Base-by-base conservation (phyloP, 2,329 filamentous ascomycete genomes). In the Fusarium veterinarium region DNA sequence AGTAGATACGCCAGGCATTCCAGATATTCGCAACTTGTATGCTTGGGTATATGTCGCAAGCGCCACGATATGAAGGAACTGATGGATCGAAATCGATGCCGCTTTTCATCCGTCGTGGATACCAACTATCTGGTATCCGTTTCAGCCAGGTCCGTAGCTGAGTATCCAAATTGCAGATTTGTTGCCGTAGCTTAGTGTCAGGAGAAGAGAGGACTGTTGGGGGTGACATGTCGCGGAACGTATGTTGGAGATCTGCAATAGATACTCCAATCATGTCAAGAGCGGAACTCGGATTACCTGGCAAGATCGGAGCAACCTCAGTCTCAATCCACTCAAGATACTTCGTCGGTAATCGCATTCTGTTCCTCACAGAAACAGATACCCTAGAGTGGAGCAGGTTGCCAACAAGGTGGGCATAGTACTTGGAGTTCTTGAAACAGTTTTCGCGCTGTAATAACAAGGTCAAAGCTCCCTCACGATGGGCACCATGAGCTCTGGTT, bases 1-100 rank as follows among this genome's bases (percentile, higher is more conserved):
- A 12, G 23, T 74, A 72, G 0, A 73, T 57, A 3, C 72, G 71
- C 71, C 64, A 74, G 0, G 59, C n/a, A 17, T 61, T 74, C 72
- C 72, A 74, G 3, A 74, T 74, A 7, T 67, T 74, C 0, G 71
- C 68, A 16, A 74, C 66, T 6, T 74, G 72, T 8, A 72, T 42
- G 23, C 64, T 72, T 2, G 61, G 71, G 17, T 74, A 74, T 0
- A 72, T n/a, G 14, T 69, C 59, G 1, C 60, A 44, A 1, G 4
- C 19, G 12, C 13, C 45, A 1, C 44, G 28, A 5, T 74, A 74
- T 0, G 37, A 16, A 3, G 13, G 3, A 5, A 56, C 14, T 1
- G 56, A 33, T 14, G 20, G 0, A 3, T 23, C 1, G 1, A 63
- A 19, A 4, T 16, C 10, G 1, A 38, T n/a, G 0, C 19, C 20